Percentiles rank a stretch among this genome's conserved stretches.
Evolutionary conservation across 1,284 basidiomycete genomes (phyloP).

Genomic region (Fistulinella cinereoalba): DNA sequence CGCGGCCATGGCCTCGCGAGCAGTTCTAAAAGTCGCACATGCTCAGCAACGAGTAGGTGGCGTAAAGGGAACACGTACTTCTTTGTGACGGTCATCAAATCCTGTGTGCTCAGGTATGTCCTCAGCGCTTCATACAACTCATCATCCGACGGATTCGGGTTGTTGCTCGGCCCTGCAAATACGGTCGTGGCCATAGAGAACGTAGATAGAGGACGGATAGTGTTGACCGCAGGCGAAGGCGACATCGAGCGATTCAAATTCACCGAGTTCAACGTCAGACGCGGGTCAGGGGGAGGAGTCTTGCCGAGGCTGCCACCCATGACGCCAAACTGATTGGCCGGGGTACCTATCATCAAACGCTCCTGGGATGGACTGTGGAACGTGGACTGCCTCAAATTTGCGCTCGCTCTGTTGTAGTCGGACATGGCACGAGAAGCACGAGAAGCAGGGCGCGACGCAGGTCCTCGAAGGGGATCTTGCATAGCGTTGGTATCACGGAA

Average conservation of each 20-base stretch:
- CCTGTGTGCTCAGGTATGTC: constrained; percentile 84
- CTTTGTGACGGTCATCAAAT: constrained; percentile 92
- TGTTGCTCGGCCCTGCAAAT: constrained; percentile 71
- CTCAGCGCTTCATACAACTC: constrained; percentile 77
- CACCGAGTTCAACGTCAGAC: constrained; percentile 61
- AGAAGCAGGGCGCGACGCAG: constrained; percentile 46
- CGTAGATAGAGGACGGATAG: constrained; percentile 66
- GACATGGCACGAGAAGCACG: constrained; percentile 46
- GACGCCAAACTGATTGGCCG: constrained; percentile 52
- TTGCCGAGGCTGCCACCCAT: constrained; percentile 66
- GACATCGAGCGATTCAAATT: constrained; percentile 53
- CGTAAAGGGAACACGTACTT: constrained; percentile 55
- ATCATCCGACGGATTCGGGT: constrained; percentile 78
- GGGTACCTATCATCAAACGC: constrained; percentile 52
- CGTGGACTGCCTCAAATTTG: constrained; percentile 57
- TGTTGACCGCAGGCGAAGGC: constrained; percentile 38
- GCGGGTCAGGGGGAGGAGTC: constrained; percentile 42
- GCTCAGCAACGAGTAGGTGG: constrained; percentile 10
- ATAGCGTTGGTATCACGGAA: constrained; percentile 79
- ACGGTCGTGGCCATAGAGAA: constrained; percentile 83
- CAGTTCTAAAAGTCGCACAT: constrained; percentile 59
- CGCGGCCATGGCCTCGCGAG: constrained; percentile 81
- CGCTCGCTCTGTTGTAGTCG: constrained; percentile 50
- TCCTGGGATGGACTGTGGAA: constrained; percentile 60
- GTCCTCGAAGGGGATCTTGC: constrained; percentile 49